Base-by-base conservation (phyloP, 495 filamentous ascomycete species). In the Evernia prunastri region DNA sequence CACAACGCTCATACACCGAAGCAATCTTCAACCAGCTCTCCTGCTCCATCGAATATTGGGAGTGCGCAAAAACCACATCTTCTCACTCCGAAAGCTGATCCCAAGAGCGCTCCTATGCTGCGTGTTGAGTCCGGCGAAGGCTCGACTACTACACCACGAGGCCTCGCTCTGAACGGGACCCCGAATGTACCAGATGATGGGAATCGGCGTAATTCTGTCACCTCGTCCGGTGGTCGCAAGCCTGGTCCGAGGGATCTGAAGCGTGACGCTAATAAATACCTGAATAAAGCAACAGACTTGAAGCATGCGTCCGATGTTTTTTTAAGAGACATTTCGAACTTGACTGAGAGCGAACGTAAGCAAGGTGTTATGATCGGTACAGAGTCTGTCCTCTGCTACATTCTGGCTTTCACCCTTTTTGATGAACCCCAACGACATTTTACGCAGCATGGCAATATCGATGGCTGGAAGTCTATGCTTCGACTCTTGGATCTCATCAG, bases 331-430 rank as follows among this genome's bases (percentile, higher is more conserved):
- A 71, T 35, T 74, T 73, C 67, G 67, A 74, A 13, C 62, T 66
- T 20, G n/a, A 71, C 72, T 13, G 62, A 56, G 10, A 47, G 61
- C 10, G 75, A 78, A 59, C 75, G 76, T 54, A 80, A 78, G 61
- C 69, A 76, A 31, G 77, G 76, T 40, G 76, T 75, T 23, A 76
- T 76, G 18, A 76, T 76, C 39, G 80, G 74, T 2, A 73, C 80
- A 35, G 80, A 83, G 61, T 75, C 80, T 27, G 75, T 82, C 51
- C 68, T 82, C 47, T 78, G 76, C 62, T 83, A 80, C 60, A 76
- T 82, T 36, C 68, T 83, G 45, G 76, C 78, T 0, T 82, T 82
- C 60, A 73, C 78, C 59, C 76, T 79, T 13, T 73, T 78, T 56
- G 78, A 83, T 56, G 77, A 77, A 59, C 72, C 66, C 20, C 77